Conservation (phyloP, 2,329 filamentous ascomycete species). For the Cryphonectria naterciae region DNA sequence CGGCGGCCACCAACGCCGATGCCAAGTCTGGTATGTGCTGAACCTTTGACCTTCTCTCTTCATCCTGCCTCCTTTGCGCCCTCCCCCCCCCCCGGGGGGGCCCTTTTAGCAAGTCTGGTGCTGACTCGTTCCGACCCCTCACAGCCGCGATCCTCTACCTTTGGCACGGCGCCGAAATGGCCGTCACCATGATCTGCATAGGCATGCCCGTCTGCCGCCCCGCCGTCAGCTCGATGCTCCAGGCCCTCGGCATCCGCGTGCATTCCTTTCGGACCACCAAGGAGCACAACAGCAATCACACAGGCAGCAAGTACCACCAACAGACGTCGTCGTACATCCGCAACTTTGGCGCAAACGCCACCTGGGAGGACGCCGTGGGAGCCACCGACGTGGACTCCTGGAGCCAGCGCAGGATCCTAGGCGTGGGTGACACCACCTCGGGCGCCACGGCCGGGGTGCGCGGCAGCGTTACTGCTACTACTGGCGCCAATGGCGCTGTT, state of each 20-base stretch:
- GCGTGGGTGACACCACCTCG: slow-evolving; percentile 15
- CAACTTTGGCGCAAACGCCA: slow-evolving; percentile 17
- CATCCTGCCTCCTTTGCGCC: neutral
- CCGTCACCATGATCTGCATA: slow-evolving; percentile 30
- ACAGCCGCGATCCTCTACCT: slow-evolving; percentile 28
- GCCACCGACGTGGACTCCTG: slow-evolving; percentile 20
- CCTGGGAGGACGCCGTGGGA: slow-evolving; percentile 16
- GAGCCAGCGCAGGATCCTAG: slow-evolving; percentile 27
- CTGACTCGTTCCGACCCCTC: neutral
- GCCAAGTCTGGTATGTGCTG: slow-evolving; percentile 22
- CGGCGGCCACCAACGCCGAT: slow-evolving; percentile 20
- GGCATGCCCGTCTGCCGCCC: slow-evolving; percentile 27
- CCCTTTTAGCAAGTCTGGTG: neutral
- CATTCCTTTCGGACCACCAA: slow-evolving; percentile 8
- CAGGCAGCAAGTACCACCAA: slow-evolving; percentile 8
- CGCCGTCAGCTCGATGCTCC: slow-evolving; percentile 24
- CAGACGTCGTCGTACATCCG: slow-evolving; percentile 17
- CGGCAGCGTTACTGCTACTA: neutral
- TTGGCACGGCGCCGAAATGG: slow-evolving; percentile 30
- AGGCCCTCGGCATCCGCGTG: slow-evolving; percentile 23
- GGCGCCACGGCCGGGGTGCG: neutral
- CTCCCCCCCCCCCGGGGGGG: too few species aligned
- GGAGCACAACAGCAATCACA: slow-evolving; percentile 10
- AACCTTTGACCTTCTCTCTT: neutral
- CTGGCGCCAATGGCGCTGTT: neutral